Base-by-base conservation (phyloP, 768 basidiomycete species). In the Rhizopogon sp. region DNA sequence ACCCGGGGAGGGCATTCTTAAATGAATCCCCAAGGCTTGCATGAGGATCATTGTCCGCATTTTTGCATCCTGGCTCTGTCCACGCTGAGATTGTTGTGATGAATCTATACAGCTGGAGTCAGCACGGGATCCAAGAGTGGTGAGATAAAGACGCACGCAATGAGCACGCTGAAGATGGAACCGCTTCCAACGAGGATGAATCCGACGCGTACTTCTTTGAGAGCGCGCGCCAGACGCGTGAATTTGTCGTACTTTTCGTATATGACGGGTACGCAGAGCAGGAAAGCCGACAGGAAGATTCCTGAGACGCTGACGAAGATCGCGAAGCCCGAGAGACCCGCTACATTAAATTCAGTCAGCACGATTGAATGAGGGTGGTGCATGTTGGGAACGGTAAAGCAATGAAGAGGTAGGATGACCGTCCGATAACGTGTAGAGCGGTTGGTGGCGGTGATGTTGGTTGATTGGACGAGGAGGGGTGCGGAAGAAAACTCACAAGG, bases 61-160 rank as follows among this genome's bases (percentile, higher is more conserved):
- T 76, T 70, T 96, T 96, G 76, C 94, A 98, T 0, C 94, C 94
- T 1, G 89, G 71, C 66, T 93, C 75, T 14, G 94, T 93, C 85
- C 88, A 97, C 1, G 90, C 91, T 53, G 87, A 90, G 45, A 89
- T 88, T 0, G 88, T 88, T 0, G 83, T 80, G 53, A 87, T 78
- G 63, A 90, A 89, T 9, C 88, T 89, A 53, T 17, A 56, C n/a
- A 29, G 31, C 16, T 25, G 39, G 61, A 17, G 46, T 69, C 53
- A 70, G 53, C 46, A 43, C 54, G 46, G 39, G 47, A 44, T 22
- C 55, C 39, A 37, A n/a, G 50, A 25, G 42, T 16, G 39, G 20
- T 58, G n/a, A 41, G 55, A 46, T 37, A 43, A 29, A 56, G 29
- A 82, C 90, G 53, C 72, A 90, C 84, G 91, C 84, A 58, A 92